Evolutionary conservation across 768 basidiomycete species (phyloP), one percentile per base, ranked within the genome.

Genomic region (Lentinula sp.): DNA sequence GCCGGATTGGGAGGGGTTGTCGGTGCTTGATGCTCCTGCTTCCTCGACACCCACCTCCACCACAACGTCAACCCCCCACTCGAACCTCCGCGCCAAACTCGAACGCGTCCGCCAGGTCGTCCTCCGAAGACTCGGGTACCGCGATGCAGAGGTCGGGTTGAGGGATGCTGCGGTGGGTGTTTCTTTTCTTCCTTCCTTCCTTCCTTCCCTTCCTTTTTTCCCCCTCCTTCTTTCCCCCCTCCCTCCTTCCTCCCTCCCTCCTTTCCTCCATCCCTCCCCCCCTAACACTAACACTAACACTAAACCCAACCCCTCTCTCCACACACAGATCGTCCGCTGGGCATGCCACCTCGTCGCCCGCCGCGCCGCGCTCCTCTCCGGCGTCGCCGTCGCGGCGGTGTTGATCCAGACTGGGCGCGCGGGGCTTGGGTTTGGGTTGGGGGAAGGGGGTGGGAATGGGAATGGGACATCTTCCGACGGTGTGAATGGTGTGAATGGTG

Each of bases 351-450:
- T 92, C 57, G 91, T 98, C 12, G 91, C 88, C 3, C 82, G 83
- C 9, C 83, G 97, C 10, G 95, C 94, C 0, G 92, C 91, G 42
- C 74, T 85, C 20, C 75, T 98, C 61, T 93, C 94, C 49, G 94
- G 87, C 4, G 87, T 90, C 59, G 95, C 94, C 2, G 82, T 98
- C 18, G 94, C 94, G 15, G 85, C 94, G 0, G 83, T 95, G 16
- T 75, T 98, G 16, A 74, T 90, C 41, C 94, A 98, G 73, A 97
- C 93, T 2, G 80, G 86, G 46, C 77, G 83, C 64, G 85, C 90
- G 23, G 23, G 23, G 23, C 1, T 23, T 23, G 23, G 23, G 23
- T 1, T 1, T 23, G 23, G 23, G 23, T 1, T 1, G 23, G 23
- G 23, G 23, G 23, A 23, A 3, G 23, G 23, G 23, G 23, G 23